phyloP scores from a whole-genome alignment of 108 stramenopile species.

The Nitzschia palea region DNA sequence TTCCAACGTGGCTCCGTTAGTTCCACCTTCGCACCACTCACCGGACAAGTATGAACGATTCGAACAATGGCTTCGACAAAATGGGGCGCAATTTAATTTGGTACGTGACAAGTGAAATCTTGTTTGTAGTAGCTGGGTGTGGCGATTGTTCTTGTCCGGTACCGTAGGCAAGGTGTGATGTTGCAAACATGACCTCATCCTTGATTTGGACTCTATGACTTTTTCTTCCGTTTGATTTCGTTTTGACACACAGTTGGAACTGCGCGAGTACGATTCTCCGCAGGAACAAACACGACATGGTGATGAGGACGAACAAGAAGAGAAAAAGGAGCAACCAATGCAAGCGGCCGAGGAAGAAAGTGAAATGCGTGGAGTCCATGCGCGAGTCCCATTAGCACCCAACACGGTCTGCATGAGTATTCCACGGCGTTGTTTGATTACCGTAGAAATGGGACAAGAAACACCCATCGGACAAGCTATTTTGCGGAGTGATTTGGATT shows the following conservation, averaged over 20 bases:
- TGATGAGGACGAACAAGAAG: slow-evolving; percentile 46
- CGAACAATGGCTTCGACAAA: slow-evolving; percentile 78
- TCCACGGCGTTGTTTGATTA: slow-evolving; percentile 93
- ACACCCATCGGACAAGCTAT: slow-evolving; percentile 89
- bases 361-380: slow-evolving; percentile 98
- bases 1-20: too few relatives aligned
- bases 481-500: slow-evolving; percentile 67
- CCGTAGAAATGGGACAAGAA: slow-evolving; percentile 99
- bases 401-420: slow-evolving; percentile 86
- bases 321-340: slow-evolving; percentile 54
- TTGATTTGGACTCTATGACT: too few relatives aligned
- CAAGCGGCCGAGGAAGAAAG: slow-evolving; percentile 45
- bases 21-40: too few relatives aligned
- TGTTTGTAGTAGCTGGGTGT: background rate
- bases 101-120: slow-evolving; percentile 40
- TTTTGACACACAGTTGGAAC: slow-evolving; percentile 43
- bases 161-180: too few relatives aligned
- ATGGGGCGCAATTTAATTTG: slow-evolving; percentile 76
- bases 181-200: too few relatives aligned
- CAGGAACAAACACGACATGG: background rate
- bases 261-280: slow-evolving; percentile 54
- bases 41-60: slow-evolving; percentile 78
- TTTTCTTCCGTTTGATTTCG: too few relatives aligned
- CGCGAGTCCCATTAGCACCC: slow-evolving; percentile 69
- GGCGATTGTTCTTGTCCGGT: background rate